Base-by-base conservation (phyloP, 495 filamentous ascomycete genomes). In the Lophiostoma macrostomum region DNA sequence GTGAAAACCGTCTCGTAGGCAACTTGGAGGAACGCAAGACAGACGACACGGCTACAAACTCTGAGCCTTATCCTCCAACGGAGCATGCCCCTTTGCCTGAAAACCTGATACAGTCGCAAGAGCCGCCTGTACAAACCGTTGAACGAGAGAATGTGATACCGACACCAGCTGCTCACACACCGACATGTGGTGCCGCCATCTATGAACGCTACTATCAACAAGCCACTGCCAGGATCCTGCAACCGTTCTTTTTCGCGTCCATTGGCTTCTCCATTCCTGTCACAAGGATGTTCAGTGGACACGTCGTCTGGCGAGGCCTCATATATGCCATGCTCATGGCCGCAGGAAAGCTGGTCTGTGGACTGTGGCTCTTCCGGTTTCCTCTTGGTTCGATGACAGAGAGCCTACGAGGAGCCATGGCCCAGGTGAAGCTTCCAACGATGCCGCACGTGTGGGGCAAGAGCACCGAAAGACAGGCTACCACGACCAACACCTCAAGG, bases 211-310 rank as follows among this genome's bases (percentile, higher is more conserved):
- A 86, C 65, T 83, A 80, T 54, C 61, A 66, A 3, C 61, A 71
- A 34, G 65, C 75, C 0, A 72, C 81, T 7, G 50, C 69, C 6
- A 73, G 71, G 20, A 73, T 90, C 1, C 69, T 93, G 0, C 78
- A 80, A 20, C 86, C 88, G 0, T 76, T 89, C 40, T 91, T 93
- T 71, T 94, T 93, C 58, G 82, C 86, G 16, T 88, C 84, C 0
- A 85, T 91, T 31, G 86, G 88, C 0, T 90, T 91, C 59, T 81
- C 86, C 0, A 85, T 94, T 16, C 86, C 88, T 0, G 83, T 91
- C 29, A 76, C 79, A 0, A 65, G 81, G 11, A 81, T 93, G 73
- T 91, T 90, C 63, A 58, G 61, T 1, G 77, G 77, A 4, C 61
- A 64, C 40, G 73, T 87, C 0, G 61, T 89, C 18, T 93, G 84